These are phyloP conservation scores for Ogataea haglerorum DNA, from an alignment of 805 yeast species.

Conservation along the genomic window DNA sequence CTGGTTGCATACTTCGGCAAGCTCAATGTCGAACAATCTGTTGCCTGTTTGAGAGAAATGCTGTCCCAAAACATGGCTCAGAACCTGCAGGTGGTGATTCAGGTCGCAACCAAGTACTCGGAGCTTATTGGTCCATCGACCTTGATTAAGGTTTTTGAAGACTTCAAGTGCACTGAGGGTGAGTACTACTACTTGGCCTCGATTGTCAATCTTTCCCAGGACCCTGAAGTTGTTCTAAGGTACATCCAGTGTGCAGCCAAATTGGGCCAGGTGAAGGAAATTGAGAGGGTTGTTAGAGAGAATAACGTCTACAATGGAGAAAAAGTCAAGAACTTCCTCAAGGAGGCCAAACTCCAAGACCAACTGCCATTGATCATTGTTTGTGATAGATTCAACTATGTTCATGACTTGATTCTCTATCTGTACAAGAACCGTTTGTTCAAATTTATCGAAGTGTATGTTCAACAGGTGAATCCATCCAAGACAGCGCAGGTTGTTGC, in stretches of 20 bases:
- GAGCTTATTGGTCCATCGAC: slow-evolving; percentile 86
- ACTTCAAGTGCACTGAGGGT: slow-evolving; percentile 88
- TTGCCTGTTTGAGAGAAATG: slow-evolving; percentile 83
- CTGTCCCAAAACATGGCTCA: slow-evolving; percentile 74
- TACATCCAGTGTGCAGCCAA: slow-evolving; percentile 93
- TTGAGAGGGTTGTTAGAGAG: slow-evolving; percentile 92
- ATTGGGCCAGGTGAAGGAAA: slow-evolving; percentile 86
- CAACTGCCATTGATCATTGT: slow-evolving; percentile 96
- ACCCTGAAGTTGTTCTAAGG: slow-evolving; percentile 92
- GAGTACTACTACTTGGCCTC: slow-evolving; percentile 90
- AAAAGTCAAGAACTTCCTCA: slow-evolving; percentile 93
- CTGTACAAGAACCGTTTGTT: slow-evolving; percentile 93
- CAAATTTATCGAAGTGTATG: slow-evolving; percentile 96
- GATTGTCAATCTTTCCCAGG: slow-evolving; percentile 89
- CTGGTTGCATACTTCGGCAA: slow-evolving; percentile 88
- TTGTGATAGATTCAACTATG: slow-evolving; percentile 86
- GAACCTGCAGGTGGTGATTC: slow-evolving; percentile 89
- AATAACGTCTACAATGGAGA: slow-evolving; percentile 95
- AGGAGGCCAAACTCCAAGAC: slow-evolving; percentile 89
- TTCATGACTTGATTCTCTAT: slow-evolving; percentile 90
- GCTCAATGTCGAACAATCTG: slow-evolving; percentile 89
- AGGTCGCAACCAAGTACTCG: slow-evolving; percentile 94
- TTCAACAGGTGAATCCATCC: slow-evolving; percentile 94
- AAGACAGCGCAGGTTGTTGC: slow-evolving; percentile 97
- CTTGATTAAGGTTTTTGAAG: slow-evolving; percentile 88